Conservation (phyloP, 192 early-diverging fungal species). For the Dissophora globulifera region DNA sequence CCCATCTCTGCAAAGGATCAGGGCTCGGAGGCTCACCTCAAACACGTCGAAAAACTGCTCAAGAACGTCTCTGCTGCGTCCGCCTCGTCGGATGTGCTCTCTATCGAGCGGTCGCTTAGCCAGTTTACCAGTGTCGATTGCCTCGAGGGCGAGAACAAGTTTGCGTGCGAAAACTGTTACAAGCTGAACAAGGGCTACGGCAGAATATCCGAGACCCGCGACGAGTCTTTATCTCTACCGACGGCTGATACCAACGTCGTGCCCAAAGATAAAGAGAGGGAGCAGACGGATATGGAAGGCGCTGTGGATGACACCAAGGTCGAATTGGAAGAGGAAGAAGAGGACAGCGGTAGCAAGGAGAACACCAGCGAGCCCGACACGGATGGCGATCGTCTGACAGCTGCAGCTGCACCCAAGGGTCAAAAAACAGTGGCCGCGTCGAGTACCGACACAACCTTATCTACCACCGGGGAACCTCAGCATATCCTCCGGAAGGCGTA, state of each 20-base stretch:
- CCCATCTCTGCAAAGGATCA: constrained; percentile 25
- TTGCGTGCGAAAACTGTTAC: constrained; percentile 72
- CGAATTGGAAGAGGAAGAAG: not conserved
- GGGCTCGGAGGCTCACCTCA: constrained; percentile 24
- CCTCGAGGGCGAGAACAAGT: constrained; percentile 70
- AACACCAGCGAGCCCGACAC: not conserved
- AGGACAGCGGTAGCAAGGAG: constrained; percentile 2
- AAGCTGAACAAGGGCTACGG: constrained; percentile 38
- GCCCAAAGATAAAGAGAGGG: not conserved
- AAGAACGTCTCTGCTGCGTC: constrained; percentile 17
- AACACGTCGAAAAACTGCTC: constrained; percentile 37
- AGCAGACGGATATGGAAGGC: constrained; percentile 1
- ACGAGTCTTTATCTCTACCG: too few species aligned
- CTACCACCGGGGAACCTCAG: not conserved
- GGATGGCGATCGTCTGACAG: not conserved
- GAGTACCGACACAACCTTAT: not conserved
- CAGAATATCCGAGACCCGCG: too few species aligned
- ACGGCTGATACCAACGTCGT: too few species aligned
- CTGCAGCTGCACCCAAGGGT: too few species aligned
- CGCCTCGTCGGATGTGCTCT: constrained; percentile 8
- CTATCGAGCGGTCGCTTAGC: constrained; percentile 54
- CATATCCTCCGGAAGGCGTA: constrained; percentile 46
- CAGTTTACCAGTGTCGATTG: constrained; percentile 69
- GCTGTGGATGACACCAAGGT: not conserved
- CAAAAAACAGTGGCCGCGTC: too few species aligned